A percentile compares a stretch with the other conserved stretches of the same genome.
Evolutionary conservation across 331 rosid genomes (phyloP).

Genomic region (Malus hybrid): DNA sequence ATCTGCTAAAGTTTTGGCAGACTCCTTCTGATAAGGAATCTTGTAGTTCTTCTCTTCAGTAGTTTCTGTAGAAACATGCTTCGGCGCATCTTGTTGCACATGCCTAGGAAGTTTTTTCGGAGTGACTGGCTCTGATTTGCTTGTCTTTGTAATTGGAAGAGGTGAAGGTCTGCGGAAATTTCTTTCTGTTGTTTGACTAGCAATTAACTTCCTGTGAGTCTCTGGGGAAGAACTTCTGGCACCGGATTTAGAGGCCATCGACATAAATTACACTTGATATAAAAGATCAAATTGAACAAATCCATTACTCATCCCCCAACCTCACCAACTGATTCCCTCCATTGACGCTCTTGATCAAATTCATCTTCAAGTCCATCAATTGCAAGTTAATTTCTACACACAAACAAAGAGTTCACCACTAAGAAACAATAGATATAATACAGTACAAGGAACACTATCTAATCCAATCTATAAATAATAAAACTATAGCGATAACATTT

Average conservation of each 20-base stretch:
- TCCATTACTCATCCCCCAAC: constrained; percentile 27
- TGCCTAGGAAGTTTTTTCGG: constrained; percentile 19
- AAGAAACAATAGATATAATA: background rate
- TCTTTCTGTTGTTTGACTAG: constrained; percentile 24
- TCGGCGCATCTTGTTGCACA: constrained; percentile 13
- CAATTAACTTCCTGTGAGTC: constrained; percentile 14
- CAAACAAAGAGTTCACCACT: background rate
- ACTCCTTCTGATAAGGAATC: constrained; percentile 9
- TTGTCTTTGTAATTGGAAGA: constrained; percentile 24
- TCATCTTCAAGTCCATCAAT: constrained; percentile 31
- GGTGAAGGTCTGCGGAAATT: constrained; percentile 28
- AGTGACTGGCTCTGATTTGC: constrained; percentile 35
- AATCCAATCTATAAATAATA: background rate
- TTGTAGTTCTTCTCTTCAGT: constrained; percentile 6
- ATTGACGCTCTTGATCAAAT: constrained; percentile 5
- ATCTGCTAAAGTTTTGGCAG: constrained; percentile 20
- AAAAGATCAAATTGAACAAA: constrained; percentile 13
- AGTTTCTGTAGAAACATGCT: constrained; percentile 14
- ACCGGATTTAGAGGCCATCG: constrained; percentile 32
- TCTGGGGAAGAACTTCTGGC: constrained; percentile 22
- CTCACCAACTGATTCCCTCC: constrained; percentile 26
- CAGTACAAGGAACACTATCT: background rate
- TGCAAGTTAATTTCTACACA: constrained; percentile 12
- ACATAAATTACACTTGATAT: constrained; percentile 4
- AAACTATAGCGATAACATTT: background rate